Percentiles rank a stretch among this genome's conserved stretches.
These are phyloP conservation scores for Daldinia concentrica DNA, from an alignment of 495 filamentous ascomycete genomes.

Conservation along the genomic window DNA sequence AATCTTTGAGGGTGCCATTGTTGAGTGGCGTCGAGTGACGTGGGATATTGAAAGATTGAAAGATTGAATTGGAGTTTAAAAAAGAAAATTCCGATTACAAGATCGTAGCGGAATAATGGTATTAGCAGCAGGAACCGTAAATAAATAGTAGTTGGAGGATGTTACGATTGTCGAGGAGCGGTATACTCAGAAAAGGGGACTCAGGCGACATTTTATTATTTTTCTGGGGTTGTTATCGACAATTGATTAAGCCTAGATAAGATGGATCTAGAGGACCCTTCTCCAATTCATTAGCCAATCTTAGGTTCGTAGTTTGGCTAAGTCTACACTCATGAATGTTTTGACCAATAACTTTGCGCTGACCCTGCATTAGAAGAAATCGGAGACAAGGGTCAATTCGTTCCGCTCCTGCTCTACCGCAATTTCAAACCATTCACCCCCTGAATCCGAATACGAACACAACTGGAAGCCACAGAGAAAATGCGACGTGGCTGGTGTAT, in stretches of 20 bases:
- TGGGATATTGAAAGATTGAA: neutral
- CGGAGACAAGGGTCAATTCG: slow-evolving; percentile 27
- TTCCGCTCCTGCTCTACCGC: slow-evolving; percentile 11
- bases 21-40: slow-evolving; percentile 40
- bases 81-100: slow-evolving; percentile 4
- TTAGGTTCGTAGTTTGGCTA: slow-evolving; percentile 8
- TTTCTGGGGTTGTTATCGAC: slow-evolving; percentile 33
- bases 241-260: slow-evolving; percentile 18
- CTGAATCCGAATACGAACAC: slow-evolving; percentile 49
- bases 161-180: slow-evolving; percentile 13
- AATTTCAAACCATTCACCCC: slow-evolving; percentile 9
- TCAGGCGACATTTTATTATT: slow-evolving; percentile 38
- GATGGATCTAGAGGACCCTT: slow-evolving; percentile 9
- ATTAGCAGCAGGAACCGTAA: slow-evolving; percentile 3
- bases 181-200: slow-evolving; percentile 20
- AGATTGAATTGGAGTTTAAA: neutral
- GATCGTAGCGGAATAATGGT: slow-evolving; percentile 1
- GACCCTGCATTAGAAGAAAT: slow-evolving; percentile 32
- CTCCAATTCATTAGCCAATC: slow-evolving; percentile 38
- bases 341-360: slow-evolving; percentile 18
- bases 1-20: slow-evolving; percentile 74
- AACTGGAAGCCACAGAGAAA: slow-evolving; percentile 31
- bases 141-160: neutral
- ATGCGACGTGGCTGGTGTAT: slow-evolving; percentile 11
- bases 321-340: slow-evolving; percentile 10